A percentile compares a stretch with the other conserved stretches of the same genome.
Conservation (phyloP, 176 grass and related monocot species). For the Oryza australiensis region DNA sequence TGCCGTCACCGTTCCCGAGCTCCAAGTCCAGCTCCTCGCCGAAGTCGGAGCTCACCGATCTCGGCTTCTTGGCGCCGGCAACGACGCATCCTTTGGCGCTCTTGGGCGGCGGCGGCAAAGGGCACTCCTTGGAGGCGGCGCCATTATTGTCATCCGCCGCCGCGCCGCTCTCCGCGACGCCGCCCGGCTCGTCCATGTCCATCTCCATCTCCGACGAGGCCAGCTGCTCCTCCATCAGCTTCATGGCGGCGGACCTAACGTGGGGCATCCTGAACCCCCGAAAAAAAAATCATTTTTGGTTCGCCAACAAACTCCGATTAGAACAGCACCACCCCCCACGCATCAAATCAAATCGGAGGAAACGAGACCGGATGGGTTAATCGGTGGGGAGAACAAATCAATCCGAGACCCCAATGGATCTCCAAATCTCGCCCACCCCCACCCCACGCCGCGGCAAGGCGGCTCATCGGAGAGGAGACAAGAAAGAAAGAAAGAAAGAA, state of each 20-base stretch:
- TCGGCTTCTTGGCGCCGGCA: slow-evolving; percentile 49
- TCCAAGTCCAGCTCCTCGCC: slow-evolving; percentile 57
- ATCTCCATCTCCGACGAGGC: slow-evolving; percentile 57
- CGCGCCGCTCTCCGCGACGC: slow-evolving; percentile 11
- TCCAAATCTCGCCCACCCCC: neutral
- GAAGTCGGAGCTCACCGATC: slow-evolving; percentile 63
- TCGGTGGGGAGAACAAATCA: neutral
- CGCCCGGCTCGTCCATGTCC: slow-evolving; percentile 60
- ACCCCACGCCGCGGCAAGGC: neutral
- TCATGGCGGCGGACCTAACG: neutral
- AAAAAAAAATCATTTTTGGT: neutral
- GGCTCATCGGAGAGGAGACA: neutral
- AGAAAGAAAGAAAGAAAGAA: too few species aligned
- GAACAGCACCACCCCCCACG: neutral
- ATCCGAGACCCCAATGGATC: neutral
- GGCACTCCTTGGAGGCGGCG: slow-evolving; percentile 49
- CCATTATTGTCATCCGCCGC: slow-evolving; percentile 50
- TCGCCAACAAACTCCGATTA: neutral
- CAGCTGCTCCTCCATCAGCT: slow-evolving; percentile 35
- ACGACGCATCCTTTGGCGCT: slow-evolving; percentile 25
- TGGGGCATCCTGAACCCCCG: neutral
- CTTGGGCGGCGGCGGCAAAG: slow-evolving; percentile 18
- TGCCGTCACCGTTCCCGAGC: slow-evolving; percentile 38
- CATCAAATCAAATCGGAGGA: neutral
- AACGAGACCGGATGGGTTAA: neutral